These are phyloP conservation scores for Pseudogymnoascus sp. DNA, from an alignment of 2,329 filamentous ascomycete species.

Conservation along the genomic window DNA sequence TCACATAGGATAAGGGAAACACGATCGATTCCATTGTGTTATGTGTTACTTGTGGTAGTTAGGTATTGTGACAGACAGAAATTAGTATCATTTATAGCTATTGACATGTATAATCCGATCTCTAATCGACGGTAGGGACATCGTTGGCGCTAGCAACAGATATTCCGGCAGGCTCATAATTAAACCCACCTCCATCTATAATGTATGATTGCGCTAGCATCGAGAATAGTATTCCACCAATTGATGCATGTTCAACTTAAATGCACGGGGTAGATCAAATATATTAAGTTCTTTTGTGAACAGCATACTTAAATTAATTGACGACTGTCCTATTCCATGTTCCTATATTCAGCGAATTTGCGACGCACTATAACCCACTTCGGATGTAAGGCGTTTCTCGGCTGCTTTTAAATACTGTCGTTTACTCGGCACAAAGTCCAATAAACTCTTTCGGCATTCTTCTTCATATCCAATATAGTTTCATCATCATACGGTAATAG, in stretches of 20 bases:
- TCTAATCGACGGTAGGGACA: not conserved
- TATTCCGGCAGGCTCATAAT: not conserved
- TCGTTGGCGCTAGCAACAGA: not conserved
- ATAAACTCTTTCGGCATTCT: not conserved
- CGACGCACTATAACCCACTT: not conserved
- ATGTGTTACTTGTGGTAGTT: not conserved
- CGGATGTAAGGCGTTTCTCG: not conserved
- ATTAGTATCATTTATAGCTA: not conserved
- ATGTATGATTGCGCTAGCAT: not conserved
- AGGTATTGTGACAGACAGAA: not conserved
- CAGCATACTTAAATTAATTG: not conserved
- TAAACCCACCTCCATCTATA: not conserved
- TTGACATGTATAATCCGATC: not conserved
- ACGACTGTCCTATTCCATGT: not conserved
- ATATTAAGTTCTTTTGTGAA: not conserved
- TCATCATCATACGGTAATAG: not conserved
- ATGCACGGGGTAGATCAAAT: not conserved
- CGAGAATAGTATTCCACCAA: not conserved
- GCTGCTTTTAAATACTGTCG: not conserved
- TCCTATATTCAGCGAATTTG: not conserved
- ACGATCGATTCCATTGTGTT: not conserved
- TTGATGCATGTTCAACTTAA: not conserved
- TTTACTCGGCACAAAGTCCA: not conserved
- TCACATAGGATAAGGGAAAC: not conserved
- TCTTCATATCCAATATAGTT: not conserved